These are phyloP conservation scores for Dioszegia aurantiaca DNA, from an alignment of 768 basidiomycete species.

Conservation along the genomic window DNA sequence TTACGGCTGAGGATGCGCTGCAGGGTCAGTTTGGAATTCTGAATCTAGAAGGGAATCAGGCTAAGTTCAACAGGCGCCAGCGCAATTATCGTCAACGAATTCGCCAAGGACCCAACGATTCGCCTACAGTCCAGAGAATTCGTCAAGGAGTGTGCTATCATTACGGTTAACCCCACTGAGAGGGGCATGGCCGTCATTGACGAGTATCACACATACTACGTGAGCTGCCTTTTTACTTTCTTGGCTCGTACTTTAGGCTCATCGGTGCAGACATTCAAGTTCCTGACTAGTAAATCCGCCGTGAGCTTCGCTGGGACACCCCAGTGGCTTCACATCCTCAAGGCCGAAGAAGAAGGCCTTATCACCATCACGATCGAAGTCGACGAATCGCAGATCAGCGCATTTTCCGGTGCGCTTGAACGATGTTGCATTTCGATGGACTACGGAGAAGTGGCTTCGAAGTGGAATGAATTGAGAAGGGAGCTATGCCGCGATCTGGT, in stretches of 20 bases:
- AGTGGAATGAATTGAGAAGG: slow-evolving; percentile 85
- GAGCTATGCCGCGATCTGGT: slow-evolving; percentile 75
- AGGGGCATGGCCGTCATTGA: slow-evolving; percentile 63
- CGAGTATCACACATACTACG: slow-evolving; percentile 56
- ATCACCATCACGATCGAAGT: slow-evolving; percentile 68
- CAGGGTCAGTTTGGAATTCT: slow-evolving; percentile 34
- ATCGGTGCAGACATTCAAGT: slow-evolving; percentile 82
- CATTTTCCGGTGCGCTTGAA: slow-evolving; percentile 70
- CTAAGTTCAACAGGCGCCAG: slow-evolving; percentile 40
- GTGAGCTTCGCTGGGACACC: slow-evolving; percentile 65
- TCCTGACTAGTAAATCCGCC: slow-evolving; percentile 75
- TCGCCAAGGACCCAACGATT: slow-evolving; percentile 87
- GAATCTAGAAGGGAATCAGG: too few relatives aligned
- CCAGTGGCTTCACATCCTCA: slow-evolving; percentile 85
- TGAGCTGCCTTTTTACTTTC: slow-evolving; percentile 35
- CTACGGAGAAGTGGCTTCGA: slow-evolving; percentile 76
- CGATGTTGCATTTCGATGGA: slow-evolving; percentile 81
- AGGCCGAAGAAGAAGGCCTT: slow-evolving; percentile 83
- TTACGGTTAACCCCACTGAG: slow-evolving; percentile 83
- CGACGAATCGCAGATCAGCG: slow-evolving; percentile 62
- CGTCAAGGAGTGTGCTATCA: slow-evolving; percentile 70
- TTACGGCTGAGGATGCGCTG: slow-evolving; percentile 38
- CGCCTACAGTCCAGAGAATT: slow-evolving; percentile 70
- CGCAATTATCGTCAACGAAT: slow-evolving; percentile 80
- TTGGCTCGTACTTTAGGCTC: not conserved